A percentile compares a stretch with the other conserved stretches of the same genome.
These are phyloP conservation scores for Paraphoma chrysanthemicola DNA, from an alignment of 2,329 filamentous ascomycete species.

Conservation along the genomic window DNA sequence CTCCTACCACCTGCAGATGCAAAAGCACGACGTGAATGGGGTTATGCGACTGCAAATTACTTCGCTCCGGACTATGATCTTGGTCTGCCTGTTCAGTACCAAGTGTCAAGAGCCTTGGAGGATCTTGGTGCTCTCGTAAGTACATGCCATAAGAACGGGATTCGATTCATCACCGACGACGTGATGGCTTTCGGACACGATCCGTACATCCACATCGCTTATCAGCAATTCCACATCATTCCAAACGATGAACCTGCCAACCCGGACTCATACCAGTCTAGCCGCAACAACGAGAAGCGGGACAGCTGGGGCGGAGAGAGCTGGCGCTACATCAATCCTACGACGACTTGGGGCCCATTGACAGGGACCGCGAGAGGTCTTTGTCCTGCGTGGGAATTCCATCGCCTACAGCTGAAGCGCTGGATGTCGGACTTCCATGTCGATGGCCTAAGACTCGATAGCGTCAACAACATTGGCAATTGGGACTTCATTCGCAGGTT, in stretches of 20 bases:
- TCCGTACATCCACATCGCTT: background rate
- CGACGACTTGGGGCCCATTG: background rate
- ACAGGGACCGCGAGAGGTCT: background rate
- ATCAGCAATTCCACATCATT: background rate
- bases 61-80: background rate
- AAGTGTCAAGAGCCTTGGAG: background rate
- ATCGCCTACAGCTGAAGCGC: background rate
- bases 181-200: background rate
- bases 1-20: background rate
- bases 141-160: background rate
- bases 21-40: background rate
- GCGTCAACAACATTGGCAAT: background rate
- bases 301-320: background rate
- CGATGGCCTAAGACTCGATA: background rate
- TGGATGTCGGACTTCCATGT: background rate
- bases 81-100: background rate
- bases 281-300: background rate
- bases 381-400: background rate
- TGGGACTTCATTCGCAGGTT: background rate
- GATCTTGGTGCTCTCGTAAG: background rate
- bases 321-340: background rate
- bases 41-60: background rate
- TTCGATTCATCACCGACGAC: background rate
- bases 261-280: background rate
- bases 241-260: background rate